Evolutionary conservation across 352 stramenopile species (phyloP).

Genomic region (Phytophthora pluvialis): DNA sequence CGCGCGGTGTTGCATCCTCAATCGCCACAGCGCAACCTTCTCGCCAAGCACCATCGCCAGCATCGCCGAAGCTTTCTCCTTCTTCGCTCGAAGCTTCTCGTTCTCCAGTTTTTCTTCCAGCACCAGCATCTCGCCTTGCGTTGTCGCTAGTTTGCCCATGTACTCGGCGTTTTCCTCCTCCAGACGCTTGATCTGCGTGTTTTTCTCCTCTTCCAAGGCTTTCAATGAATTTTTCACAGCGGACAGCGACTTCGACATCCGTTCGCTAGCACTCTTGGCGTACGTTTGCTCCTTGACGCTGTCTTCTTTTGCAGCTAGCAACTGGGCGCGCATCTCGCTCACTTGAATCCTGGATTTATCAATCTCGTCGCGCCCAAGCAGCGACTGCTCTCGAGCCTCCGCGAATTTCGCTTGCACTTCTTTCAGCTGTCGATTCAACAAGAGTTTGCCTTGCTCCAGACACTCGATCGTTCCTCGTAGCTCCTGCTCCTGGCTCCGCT

Average conservation of each 20-base stretch:
- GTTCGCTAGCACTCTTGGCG: slow-evolving; percentile 52
- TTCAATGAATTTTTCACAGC: slow-evolving; percentile 69
- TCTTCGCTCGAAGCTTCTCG: slow-evolving; percentile 38
- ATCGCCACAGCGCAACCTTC: slow-evolving; percentile 22
- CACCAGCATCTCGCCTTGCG: slow-evolving; percentile 65
- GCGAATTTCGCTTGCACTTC: slow-evolving; percentile 68
- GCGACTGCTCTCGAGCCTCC: slow-evolving; percentile 56
- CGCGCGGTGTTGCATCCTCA: slow-evolving; percentile 29
- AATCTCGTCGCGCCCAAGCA: slow-evolving; percentile 70
- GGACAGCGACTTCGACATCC: slow-evolving; percentile 60
- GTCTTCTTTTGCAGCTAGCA: slow-evolving; percentile 57
- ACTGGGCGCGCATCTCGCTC: slow-evolving; percentile 50
- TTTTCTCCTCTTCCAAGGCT: slow-evolving; percentile 73
- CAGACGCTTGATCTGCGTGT: slow-evolving; percentile 49
- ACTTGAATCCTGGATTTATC: slow-evolving; percentile 60
- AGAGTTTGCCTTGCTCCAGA: slow-evolving; percentile 59
- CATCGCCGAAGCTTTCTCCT: slow-evolving; percentile 34
- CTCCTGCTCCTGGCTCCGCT: slow-evolving; percentile 45
- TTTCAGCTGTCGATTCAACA: slow-evolving; percentile 61
- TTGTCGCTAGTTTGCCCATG: slow-evolving; percentile 58
- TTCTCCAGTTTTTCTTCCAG: slow-evolving; percentile 52
- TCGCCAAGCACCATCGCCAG: slow-evolving; percentile 36
- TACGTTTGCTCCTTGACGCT: slow-evolving; percentile 63
- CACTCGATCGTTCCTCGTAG: slow-evolving; percentile 43
- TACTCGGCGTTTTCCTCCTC: slow-evolving; percentile 58